Evolutionary conservation across 768 basidiomycete species (phyloP), one percentile per base, ranked within the genome.

Genomic region (Boletus rubroflammeus): DNA sequence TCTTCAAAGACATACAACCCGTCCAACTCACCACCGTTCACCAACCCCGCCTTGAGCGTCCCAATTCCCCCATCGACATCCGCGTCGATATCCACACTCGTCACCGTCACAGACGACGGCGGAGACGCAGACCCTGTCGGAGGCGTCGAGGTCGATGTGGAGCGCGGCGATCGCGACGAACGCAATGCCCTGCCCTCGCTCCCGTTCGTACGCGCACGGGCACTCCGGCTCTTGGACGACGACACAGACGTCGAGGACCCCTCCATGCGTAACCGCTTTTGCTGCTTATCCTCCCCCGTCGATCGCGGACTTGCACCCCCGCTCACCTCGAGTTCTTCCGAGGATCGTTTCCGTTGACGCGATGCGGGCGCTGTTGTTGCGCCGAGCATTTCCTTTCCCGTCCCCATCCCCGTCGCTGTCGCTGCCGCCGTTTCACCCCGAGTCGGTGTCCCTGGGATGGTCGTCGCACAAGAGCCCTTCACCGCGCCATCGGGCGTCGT

Each of bases 261-360:
- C 6, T 69, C 68, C 5, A 71, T 55, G 8, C 68, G 69, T 39
- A 71, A 41, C 4, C 68, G 68, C 45, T 69, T 69, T 52, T 68
- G 67, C 17, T 59, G 63, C 39, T 63, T 58, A 15, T 65, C 62
- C 3, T 61, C 53, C 7, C 59, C 50, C 0, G 58, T 36, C 2
- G 58, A 57, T 28, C 55, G 62, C 3, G 57, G 45, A 14, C 51
- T 59, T 4, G 35, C 41, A 15, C 55, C 44, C 3, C 54, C 57
- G 31, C 47, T 44, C 26, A 60, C 42, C 0, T 78, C 75, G 21
- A 81, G 67, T 58, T 81, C 80, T 56, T 80, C 80, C 31, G 80
- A 81, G 34, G 76, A 75, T 21, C 80, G 74, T 56, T 81, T 81
- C 53, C 73, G 69, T 59, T 73, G 64, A 19, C 74, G 68, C 4